Base-by-base conservation (phyloP, 2,329 filamentous ascomycete genomes). In the Stemphylium beticola region DNA sequence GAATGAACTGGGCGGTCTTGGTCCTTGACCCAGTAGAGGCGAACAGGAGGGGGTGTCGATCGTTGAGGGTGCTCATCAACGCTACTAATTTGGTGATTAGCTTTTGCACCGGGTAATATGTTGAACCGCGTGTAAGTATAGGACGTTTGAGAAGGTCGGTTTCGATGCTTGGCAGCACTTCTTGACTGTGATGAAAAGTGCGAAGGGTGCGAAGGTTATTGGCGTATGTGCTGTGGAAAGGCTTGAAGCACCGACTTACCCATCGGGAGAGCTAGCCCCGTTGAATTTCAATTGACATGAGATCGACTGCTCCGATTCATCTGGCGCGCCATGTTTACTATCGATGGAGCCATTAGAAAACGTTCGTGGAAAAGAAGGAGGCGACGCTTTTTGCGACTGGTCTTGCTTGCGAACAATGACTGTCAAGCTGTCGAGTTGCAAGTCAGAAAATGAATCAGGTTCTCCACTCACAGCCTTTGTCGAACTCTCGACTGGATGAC, bases 291-390 rank as follows among this genome's bases (percentile, higher is more conserved):
- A 47, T 66, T 77, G 76, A 41, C 73, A 70, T 52, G 68, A 71
- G 36, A 76, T 72, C 50, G 67, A 60, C 62, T 74, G 78, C 43
- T 78, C 72, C 64, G 80, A 66, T 68, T 83, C 79, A 59, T 79
- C 77, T 65, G 77, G 75, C 68, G 82, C 79, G 63, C 75, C 78
- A 58, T 44, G 56, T 70, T 76, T 78, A 66, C 78, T 78, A 74
- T 86, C 80, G 72, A 85, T 80, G 44, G 78, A 83, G 58, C 81
- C 79, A 70, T 85, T 83, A 58, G 82, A 83, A 72, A 83, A 83
- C 17, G 80, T 83, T 71, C 80, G 77, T 53, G 67, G 63, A 55
- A 62, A 55, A 50, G 52, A 60, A 57, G 58, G 57, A 57, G 74
- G 54, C 65, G 62, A 72, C 61, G 59, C 69, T 66, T 67, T 62